Base-by-base conservation (phyloP, 192 early-diverging fungal species). In the Coemansia sp. region DNA sequence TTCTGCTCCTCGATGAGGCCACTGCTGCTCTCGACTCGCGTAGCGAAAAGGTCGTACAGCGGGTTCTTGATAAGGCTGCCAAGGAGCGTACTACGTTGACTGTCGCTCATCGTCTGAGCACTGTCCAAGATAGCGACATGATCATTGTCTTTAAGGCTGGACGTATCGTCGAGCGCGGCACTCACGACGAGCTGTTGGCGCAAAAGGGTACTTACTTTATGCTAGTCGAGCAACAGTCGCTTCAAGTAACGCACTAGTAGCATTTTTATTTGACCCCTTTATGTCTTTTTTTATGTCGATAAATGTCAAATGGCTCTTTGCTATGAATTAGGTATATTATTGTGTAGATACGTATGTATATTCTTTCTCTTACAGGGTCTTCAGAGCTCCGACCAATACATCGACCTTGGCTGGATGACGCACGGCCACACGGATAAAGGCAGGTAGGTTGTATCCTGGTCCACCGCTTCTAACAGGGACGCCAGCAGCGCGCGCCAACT, bases 1-100 rank as follows among this genome's bases (percentile, higher is more conserved):
- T 97, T 11, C 73, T 97, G 55, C 74, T 97, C 24, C 82, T 98
- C 29, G 96, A 98, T 66, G 96, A 93, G 65, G 92, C 92, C 36
- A 93, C 92, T 3, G 88, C 88, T 20, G 91, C 92, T 24, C 68
- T 93, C 49, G 92, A 93, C 70, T 86, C 86, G 36, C 88, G 89
- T 65, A 86, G 86, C 49, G 92, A 93, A 68, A 89, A 90, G 69
- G 66, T 91, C 13, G 91, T 92, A 33, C 92, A 92, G 69, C 83
- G 76, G 31, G 89, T 90, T 10, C 75, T 92, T 39, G 92, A 93
- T 74, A 87, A 87, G 68, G 91, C 90, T 11, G 53, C 87, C 27
- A 81, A 87, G 68, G 87, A 89, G 65, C 87, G 92, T 61, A 92
- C 92, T 3, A 92, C 92, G 4, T 85, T 94, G 22, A 86, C 90